Evolutionary conservation across 352 stramenopile species (phyloP), one percentile per base, ranked within the genome.

Genomic region (Pythium plurisporium): DNA sequence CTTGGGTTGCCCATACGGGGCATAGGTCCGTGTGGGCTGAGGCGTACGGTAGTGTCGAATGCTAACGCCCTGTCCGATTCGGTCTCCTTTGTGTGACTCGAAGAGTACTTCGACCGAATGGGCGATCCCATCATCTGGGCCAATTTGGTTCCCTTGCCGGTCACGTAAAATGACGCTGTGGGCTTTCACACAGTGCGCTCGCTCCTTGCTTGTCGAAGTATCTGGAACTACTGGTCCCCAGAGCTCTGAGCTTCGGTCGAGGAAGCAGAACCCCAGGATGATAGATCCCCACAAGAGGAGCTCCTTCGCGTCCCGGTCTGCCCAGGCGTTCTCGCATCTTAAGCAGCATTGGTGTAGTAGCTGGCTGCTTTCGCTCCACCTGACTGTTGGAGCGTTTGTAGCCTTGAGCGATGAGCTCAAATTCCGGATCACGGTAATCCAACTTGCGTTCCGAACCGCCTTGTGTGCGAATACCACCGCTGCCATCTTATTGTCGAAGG

Each of bases 271-370:
- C 0, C 17, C 56, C 0, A 70, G n/a, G 0, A 70, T 23, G 34
- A 72, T 62, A 0, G 60, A 72, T 15, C 43, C 45, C 55, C 53
- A 69, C 20, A 64, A 33, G 1, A 69, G 40, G 0, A 29, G 20
- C 0, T 48, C 29, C 31, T 30, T 19, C 9, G 23, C 4, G 12
- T n/a, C 43, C 40, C 8, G 3, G 4, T 38, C 26, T 52, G 30
- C 25, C 42, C 26, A 58, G 1, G 19, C 29, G 9, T 4, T 37
- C 14, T 9, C 27, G 57, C 53, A 67, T 59, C 20, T 65, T 31
- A 43, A 51, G 61, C 61, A 67, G 15, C 53, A 73, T 67, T 26
- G 52, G 29, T 67, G 48, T 67, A 73, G 61, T 73, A 70, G 65
- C 61, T 62, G 65, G 56, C 53, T 73, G 61, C 42, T 69, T 69